Conservation (phyloP, 371 early-diverging fungal genomes). For the Phascolomyces articulosus region DNA sequence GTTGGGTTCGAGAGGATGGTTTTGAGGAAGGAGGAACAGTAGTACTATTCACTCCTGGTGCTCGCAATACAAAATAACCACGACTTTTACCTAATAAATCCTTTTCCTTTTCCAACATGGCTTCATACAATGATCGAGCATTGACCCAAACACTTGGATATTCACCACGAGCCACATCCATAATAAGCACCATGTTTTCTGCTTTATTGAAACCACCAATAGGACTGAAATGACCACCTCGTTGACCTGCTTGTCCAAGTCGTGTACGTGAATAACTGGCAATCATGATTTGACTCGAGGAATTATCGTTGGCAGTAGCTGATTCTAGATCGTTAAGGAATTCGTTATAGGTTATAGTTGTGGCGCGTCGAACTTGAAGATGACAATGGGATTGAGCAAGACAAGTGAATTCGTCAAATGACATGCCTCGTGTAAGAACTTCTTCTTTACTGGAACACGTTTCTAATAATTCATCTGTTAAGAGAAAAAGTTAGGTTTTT, state of each 20-base stretch:
- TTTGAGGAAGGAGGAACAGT: not conserved
- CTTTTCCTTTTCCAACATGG: slow-evolving; percentile 73
- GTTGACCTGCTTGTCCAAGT: slow-evolving; percentile 75
- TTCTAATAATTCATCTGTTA: slow-evolving; percentile 76
- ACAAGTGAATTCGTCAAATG: slow-evolving; percentile 86
- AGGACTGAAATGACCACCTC: slow-evolving; percentile 59
- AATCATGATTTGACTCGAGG: slow-evolving; percentile 77
- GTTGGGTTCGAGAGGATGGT: not conserved
- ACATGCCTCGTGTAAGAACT: slow-evolving; percentile 78
- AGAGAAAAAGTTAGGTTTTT: not conserved
- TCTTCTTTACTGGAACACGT: slow-evolving; percentile 77
- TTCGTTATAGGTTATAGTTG: slow-evolving; percentile 61
- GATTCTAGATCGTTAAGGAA: slow-evolving; percentile 72
- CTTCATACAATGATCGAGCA: slow-evolving; percentile 66
- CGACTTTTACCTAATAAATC: slow-evolving; percentile 67
- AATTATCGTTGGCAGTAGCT: slow-evolving; percentile 55
- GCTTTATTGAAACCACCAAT: slow-evolving; percentile 69
- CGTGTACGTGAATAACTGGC: slow-evolving; percentile 76
- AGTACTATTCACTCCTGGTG: not conserved
- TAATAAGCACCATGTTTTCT: slow-evolving; percentile 71
- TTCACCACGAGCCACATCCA: slow-evolving; percentile 76
- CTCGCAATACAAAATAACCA: slow-evolving; percentile 79
- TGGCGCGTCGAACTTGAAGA: slow-evolving; percentile 68
- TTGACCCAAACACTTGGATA: slow-evolving; percentile 85
- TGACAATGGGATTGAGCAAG: slow-evolving; percentile 82